phyloP scores from a whole-genome alignment of 1,139 yeast species.

The Chernovozyma aurita region DNA sequence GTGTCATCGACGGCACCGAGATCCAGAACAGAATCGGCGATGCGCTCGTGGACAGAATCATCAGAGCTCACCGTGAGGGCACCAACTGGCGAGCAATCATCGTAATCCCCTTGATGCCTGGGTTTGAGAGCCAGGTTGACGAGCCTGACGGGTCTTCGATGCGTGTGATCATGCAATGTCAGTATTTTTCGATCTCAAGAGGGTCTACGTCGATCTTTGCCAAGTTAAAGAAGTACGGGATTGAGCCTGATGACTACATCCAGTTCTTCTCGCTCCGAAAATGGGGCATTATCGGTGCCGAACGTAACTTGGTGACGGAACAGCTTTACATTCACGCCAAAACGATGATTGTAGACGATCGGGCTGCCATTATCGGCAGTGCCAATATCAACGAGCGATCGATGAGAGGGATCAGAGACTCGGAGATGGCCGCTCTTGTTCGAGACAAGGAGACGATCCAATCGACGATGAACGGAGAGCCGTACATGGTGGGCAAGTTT shows the following conservation, averaged over 20 bases:
- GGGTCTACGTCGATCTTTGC: slow-evolving; percentile 90
- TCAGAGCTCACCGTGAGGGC: slow-evolving; percentile 75
- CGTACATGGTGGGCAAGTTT: slow-evolving; percentile 78
- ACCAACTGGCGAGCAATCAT: slow-evolving; percentile 87
- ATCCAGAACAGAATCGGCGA: slow-evolving; percentile 91
- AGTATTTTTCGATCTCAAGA: slow-evolving; percentile 86
- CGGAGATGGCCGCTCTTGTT: slow-evolving; percentile 86
- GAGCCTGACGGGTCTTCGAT: slow-evolving; percentile 92
- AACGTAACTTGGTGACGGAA: slow-evolving; percentile 74
- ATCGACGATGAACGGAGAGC: slow-evolving; percentile 77
- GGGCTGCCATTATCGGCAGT: slow-evolving; percentile 90
- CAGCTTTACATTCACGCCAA: slow-evolving; percentile 94
- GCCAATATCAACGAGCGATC: slow-evolving; percentile 96
- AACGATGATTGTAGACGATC: slow-evolving; percentile 87
- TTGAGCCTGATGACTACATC: slow-evolving; percentile 85
- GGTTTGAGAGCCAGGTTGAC: slow-evolving; percentile 92
- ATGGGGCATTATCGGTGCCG: slow-evolving; percentile 90
- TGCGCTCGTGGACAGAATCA: slow-evolving; percentile 91
- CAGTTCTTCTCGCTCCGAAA: slow-evolving; percentile 89
- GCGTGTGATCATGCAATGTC: slow-evolving; percentile 95
- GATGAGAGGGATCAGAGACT: slow-evolving; percentile 89
- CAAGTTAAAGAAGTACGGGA: slow-evolving; percentile 70
- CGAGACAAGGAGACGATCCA: slow-evolving; percentile 77
- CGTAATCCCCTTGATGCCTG: slow-evolving; percentile 95
- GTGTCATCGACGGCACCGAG: slow-evolving; percentile 79